phyloP scores from a whole-genome alignment of 305 asterid species.

The Fraxinus paxiana region DNA sequence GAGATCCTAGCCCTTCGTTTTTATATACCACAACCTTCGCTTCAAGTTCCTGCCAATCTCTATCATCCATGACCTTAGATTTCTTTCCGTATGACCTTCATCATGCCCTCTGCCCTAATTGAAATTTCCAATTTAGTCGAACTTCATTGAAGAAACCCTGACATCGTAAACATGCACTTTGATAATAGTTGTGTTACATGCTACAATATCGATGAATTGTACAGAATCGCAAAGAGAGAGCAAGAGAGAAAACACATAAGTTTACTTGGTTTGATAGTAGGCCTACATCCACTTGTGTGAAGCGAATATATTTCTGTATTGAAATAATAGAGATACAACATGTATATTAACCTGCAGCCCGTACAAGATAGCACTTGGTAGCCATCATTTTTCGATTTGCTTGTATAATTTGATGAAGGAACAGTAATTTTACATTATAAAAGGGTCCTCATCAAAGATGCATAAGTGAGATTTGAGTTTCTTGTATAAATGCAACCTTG shows the following conservation, averaged over 20 bases:
- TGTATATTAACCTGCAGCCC: no score
- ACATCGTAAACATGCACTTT: background rate
- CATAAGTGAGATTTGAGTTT: background rate
- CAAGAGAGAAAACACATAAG: background rate
- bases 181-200: background rate
- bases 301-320: no score
- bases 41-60: background rate
- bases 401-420: background rate
- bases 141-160: background rate
- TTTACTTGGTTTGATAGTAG: no score
- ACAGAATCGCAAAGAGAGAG: background rate
- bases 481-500: background rate
- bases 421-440: background rate
- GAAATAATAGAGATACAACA: background rate
- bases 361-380: background rate
- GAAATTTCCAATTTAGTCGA: background rate
- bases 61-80: background rate
- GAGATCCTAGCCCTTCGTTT: background rate
- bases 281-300: background rate
- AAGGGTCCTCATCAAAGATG: background rate
- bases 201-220: background rate
- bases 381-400: background rate
- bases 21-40: background rate
- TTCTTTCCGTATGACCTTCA: background rate
- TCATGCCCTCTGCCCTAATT: background rate